These are phyloP conservation scores for Cucurbita moschata DNA, from an alignment of 306 rosid species.

Conservation along the genomic window DNA sequence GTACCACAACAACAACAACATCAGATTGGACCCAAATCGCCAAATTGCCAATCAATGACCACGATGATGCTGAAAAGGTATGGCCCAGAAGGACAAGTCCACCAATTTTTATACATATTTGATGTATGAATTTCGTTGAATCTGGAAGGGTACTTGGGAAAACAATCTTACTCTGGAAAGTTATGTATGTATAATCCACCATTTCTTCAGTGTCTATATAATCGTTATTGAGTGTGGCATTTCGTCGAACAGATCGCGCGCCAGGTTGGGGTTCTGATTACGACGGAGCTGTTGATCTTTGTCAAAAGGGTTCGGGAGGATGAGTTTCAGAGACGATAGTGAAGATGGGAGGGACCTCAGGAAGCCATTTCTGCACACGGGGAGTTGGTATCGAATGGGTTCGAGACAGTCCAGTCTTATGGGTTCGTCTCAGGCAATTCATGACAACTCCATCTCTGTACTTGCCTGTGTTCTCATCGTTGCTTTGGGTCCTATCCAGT, in stretches of 20 bases:
- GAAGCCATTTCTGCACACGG: conserved; percentile 87
- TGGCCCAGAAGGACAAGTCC: neutral
- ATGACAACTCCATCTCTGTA: conserved; percentile 69
- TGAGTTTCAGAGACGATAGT: conserved; percentile 60
- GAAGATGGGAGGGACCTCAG: conserved; percentile 68
- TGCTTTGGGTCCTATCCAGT: conserved; percentile 93
- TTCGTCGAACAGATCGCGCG: neutral
- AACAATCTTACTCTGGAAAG: neutral
- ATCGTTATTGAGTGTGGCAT: neutral
- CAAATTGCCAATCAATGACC: neutral
- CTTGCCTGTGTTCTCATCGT: conserved; percentile 81
- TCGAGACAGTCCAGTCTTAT: conserved; percentile 57
- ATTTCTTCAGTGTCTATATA: neutral
- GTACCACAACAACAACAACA: neutral
- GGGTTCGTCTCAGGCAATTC: conserved; percentile 69
- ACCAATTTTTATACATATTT: neutral
- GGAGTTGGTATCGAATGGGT: conserved; percentile 90
- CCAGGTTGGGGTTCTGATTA: neutral
- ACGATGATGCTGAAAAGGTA: neutral
- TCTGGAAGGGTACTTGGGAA: neutral
- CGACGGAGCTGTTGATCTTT: neutral
- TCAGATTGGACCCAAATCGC: neutral
- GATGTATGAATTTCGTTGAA: neutral
- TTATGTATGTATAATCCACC: neutral
- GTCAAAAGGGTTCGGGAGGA: conserved; percentile 6